phyloP scores from a whole-genome alignment of 2,329 filamentous ascomycete genomes.

The Trichoderma simmonsii region DNA sequence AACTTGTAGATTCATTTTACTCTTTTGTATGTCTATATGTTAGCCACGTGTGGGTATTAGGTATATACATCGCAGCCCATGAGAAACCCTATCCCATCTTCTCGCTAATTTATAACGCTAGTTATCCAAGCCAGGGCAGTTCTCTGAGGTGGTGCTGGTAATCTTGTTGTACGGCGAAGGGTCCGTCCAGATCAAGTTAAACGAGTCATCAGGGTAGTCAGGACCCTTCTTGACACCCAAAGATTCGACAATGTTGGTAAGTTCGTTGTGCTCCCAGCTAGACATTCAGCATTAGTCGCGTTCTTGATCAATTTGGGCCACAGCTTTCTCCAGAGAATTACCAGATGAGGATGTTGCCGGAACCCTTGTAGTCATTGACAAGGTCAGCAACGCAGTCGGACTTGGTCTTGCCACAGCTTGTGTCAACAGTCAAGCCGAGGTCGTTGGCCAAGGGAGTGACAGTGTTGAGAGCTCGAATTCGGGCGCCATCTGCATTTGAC shows the following conservation, averaged over 20 bases:
- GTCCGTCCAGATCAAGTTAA: slow-evolving; percentile 57
- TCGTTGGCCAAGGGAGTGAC: slow-evolving; percentile 55
- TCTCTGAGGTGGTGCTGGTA: slow-evolving; percentile 45
- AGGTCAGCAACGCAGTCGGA: slow-evolving; percentile 50
- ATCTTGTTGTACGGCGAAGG: slow-evolving; percentile 49
- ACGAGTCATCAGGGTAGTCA: slow-evolving; percentile 49
- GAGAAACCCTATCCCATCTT: not conserved
- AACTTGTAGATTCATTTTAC: not conserved
- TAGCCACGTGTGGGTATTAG: no score
- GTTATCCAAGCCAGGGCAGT: slow-evolving; percentile 51
- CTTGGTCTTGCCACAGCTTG: slow-evolving; percentile 55
- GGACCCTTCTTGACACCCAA: slow-evolving; percentile 50
- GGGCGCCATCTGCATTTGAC: slow-evolving; percentile 42
- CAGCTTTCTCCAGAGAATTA: slow-evolving; percentile 22
- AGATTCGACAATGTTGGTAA: slow-evolving; percentile 50
- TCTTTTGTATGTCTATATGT: not conserved
- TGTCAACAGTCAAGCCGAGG: slow-evolving; percentile 53
- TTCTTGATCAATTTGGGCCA: not conserved
- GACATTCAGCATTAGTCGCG: not conserved
- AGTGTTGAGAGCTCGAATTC: slow-evolving; percentile 53
- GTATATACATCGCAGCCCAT: not conserved
- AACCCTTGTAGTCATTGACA: slow-evolving; percentile 45
- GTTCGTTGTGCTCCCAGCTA: slow-evolving; percentile 56
- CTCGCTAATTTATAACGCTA: not conserved
- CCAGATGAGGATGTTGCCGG: slow-evolving; percentile 58